Evolutionary conservation across 1,284 basidiomycete species (phyloP).

Genomic region (Ceratobasidium sp.): DNA sequence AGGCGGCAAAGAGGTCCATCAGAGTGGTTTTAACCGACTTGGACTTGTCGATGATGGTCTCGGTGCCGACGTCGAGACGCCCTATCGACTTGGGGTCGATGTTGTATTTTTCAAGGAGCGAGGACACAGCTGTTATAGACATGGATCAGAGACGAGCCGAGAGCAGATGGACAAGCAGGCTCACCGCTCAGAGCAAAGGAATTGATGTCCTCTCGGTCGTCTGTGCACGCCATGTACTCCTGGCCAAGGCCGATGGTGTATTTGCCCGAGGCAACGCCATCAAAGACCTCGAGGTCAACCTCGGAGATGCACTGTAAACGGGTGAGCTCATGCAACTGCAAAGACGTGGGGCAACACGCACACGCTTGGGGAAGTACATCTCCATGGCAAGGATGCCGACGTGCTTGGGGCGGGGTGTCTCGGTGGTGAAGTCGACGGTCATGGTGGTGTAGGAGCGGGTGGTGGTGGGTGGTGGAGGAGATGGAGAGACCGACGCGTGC

Average conservation of each 20-base stretch:
- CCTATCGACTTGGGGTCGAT: slow-evolving; percentile 96
- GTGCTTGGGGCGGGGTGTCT: slow-evolving; percentile 75
- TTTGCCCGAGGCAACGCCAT: slow-evolving; percentile 95
- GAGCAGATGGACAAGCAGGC: slow-evolving; percentile 47
- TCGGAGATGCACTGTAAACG: slow-evolving; percentile 87
- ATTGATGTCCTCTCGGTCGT: slow-evolving; percentile 99
- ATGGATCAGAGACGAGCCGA: slow-evolving; percentile 88
- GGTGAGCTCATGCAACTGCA: slow-evolving; percentile 31
- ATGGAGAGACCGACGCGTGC: neutral
- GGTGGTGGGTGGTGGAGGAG: neutral
- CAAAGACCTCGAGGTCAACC: slow-evolving; percentile 92
- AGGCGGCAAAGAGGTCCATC: slow-evolving; percentile 94
- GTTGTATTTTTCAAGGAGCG: slow-evolving; percentile 92
- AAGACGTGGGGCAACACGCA: slow-evolving; percentile 54
- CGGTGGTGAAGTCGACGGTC: slow-evolving; percentile 23
- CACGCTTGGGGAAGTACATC: slow-evolving; percentile 91
- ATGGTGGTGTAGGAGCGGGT: neutral
- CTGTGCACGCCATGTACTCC: slow-evolving; percentile 97
- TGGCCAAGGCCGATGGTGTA: slow-evolving; percentile 99
- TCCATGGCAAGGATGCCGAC: slow-evolving; percentile 93
- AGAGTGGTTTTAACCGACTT: slow-evolving; percentile 99
- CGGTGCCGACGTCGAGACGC: slow-evolving; percentile 96
- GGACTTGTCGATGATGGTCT: slow-evolving; percentile 99
- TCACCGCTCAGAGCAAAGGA: slow-evolving; percentile 93
- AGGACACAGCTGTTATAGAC: slow-evolving; percentile 85